phyloP scores from a whole-genome alignment of 257 asterid genomes.

The Rauvolfia tetraphylla region DNA sequence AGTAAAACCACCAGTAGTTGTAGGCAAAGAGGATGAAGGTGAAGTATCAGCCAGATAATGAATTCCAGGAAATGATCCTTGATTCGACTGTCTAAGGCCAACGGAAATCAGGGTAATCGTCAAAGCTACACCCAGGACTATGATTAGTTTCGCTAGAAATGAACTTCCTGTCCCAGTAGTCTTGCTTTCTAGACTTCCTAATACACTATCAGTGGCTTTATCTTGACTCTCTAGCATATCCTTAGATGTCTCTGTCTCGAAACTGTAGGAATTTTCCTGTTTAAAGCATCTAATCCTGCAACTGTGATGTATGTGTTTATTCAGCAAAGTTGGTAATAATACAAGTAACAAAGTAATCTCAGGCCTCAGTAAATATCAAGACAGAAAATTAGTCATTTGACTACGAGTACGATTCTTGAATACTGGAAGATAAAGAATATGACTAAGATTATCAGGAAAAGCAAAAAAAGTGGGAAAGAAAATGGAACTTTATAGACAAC shows the following conservation, averaged over 20 bases:
- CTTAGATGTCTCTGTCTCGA: slow-evolving; percentile 26
- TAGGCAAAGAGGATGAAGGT: slow-evolving; percentile 35
- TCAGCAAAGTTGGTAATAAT: not conserved
- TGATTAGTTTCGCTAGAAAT: slow-evolving; percentile 58
- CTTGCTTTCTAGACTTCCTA: slow-evolving; percentile 30
- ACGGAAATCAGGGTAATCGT: slow-evolving; percentile 50
- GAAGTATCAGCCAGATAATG: slow-evolving; percentile 42
- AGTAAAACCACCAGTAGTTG: slow-evolving; percentile 50
- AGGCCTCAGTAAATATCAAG: not conserved
- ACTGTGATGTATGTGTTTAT: not conserved
- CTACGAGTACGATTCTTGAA: not conserved
- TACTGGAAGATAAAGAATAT: no score
- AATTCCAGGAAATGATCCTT: slow-evolving; percentile 50
- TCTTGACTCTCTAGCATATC: slow-evolving; percentile 29
- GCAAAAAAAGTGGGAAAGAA: not conserved
- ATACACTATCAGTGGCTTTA: slow-evolving; percentile 23
- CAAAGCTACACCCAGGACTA: slow-evolving; percentile 64
- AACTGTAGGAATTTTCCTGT: slow-evolving; percentile 35
- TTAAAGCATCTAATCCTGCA: slow-evolving; percentile 50
- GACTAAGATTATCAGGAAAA: not conserved
- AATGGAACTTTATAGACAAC: not conserved
- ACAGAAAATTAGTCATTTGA: no score
- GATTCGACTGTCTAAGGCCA: slow-evolving; percentile 42
- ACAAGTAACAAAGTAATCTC: not conserved
- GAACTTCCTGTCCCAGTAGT: slow-evolving; percentile 19